phyloP scores from a whole-genome alignment of 441 rosid genomes.

The Gossypium trilobum region DNA sequence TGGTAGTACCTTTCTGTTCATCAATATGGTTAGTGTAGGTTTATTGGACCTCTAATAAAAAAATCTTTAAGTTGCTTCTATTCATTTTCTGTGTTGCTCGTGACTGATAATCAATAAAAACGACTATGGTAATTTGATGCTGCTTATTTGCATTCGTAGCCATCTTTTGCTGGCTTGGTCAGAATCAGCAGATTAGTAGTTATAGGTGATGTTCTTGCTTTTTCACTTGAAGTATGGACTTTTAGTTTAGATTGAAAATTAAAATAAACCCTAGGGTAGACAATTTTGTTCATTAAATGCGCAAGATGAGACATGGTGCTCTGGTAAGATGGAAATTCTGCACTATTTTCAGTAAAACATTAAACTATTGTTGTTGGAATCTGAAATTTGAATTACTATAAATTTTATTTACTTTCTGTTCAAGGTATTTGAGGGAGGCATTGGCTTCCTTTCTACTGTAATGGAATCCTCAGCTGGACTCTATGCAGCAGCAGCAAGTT shows the following conservation, averaged over 20 bases:
- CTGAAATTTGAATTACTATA: slow-evolving; percentile 2
- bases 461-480: slow-evolving; percentile 68
- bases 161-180: slow-evolving; percentile 9
- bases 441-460: slow-evolving; percentile 44
- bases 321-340: background rate
- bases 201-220: background rate
- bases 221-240: slow-evolving; percentile 1
- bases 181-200: background rate
- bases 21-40: background rate
- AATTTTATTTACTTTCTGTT: slow-evolving; percentile 14
- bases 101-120: background rate
- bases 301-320: slow-evolving; percentile 2
- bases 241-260: slow-evolving; percentile 7
- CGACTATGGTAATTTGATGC: background rate
- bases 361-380: background rate
- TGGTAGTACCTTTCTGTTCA: background rate
- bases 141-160: slow-evolving; percentile 2
- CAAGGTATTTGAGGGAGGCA: slow-evolving; percentile 67
- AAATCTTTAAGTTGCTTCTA: background rate
- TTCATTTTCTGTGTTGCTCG: background rate
- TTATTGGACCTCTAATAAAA: background rate
- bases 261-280: background rate
- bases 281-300: background rate
- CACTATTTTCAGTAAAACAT: background rate
- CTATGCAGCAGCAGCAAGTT: slow-evolving; percentile 87